These are phyloP conservation scores for Xylaria palmicola DNA, from an alignment of 495 filamentous ascomycete genomes.

Conservation along the genomic window DNA sequence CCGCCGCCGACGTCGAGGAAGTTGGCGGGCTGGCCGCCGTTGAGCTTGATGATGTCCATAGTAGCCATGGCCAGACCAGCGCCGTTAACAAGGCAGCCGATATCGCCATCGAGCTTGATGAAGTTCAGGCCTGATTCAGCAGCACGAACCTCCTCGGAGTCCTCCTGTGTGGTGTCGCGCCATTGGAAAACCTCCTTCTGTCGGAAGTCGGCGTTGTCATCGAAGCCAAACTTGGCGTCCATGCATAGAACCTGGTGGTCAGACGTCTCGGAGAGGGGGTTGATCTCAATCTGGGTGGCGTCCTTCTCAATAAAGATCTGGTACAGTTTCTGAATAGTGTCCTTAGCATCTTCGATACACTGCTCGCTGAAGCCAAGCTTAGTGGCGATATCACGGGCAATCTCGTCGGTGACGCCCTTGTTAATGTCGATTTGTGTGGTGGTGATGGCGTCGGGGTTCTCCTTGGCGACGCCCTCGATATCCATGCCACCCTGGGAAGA, in stretches of 20 bases:
- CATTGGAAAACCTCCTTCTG: constrained; percentile 93
- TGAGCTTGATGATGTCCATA: constrained; percentile 99
- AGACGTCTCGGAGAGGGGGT: constrained; percentile 93
- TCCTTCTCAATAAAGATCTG: constrained; percentile 97
- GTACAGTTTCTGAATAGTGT: constrained; percentile 98
- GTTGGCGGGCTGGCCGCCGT: constrained; percentile 93
- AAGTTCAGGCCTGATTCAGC: constrained; percentile 94
- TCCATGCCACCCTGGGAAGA: constrained; percentile 99
- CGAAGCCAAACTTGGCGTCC: constrained; percentile 97
- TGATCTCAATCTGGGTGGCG: constrained; percentile 99
- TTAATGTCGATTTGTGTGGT: constrained; percentile 93
- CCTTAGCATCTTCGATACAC: constrained; percentile 90
- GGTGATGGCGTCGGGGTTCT: constrained; percentile 91
- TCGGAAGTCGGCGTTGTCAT: constrained; percentile 98
- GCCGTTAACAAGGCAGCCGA: constrained; percentile 98
- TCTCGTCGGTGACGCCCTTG: constrained; percentile 89
- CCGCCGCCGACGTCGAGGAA: constrained; percentile 98
- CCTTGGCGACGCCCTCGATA: constrained; percentile 97
- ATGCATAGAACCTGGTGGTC: constrained; percentile 98
- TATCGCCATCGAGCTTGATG: constrained; percentile 99
- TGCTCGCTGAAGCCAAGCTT: constrained; percentile 96
- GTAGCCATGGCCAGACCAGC: constrained; percentile 99
- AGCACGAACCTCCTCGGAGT: constrained; percentile 95
- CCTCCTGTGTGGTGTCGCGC: constrained; percentile 93
- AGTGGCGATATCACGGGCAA: constrained; percentile 84